Percentiles rank a stretch among this genome's conserved stretches.
These are phyloP conservation scores for Prunus fruticosa DNA, from an alignment of 306 rosid species.

Conservation along the genomic window DNA sequence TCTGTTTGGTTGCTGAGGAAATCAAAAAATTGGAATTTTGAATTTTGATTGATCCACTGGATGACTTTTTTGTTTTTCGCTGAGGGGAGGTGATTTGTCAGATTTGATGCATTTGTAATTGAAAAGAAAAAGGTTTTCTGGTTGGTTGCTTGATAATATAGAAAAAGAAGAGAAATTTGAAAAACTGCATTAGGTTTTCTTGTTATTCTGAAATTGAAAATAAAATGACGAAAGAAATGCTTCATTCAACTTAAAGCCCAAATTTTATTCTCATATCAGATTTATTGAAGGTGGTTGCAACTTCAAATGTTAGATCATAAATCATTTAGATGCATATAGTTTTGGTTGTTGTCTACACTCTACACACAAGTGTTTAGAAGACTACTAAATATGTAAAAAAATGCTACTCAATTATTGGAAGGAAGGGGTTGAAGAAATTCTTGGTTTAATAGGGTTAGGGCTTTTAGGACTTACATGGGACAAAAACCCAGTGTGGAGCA, in stretches of 20 bases:
- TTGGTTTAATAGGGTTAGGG: not conserved
- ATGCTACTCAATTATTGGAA: not conserved
- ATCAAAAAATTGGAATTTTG: not conserved
- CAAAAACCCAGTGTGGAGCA: not conserved
- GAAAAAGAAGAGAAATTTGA: too few species aligned
- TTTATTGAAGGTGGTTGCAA: not conserved
- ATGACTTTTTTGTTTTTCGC: not conserved
- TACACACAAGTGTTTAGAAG: too few species aligned
- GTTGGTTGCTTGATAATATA: not conserved
- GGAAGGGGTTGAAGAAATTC: not conserved
- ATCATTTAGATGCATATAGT: too few species aligned
- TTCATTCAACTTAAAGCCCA: not conserved
- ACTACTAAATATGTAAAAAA: not conserved
- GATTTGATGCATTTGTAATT: not conserved
- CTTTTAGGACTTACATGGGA: not conserved
- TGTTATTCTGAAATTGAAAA: not conserved
- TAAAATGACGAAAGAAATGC: not conserved
- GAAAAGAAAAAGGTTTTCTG: not conserved
- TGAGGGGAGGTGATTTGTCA: not conserved
- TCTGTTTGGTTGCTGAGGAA: not conserved
- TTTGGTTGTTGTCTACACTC: not conserved
- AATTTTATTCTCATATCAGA: not conserved
- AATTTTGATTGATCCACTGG: not conserved
- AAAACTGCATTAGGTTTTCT: not conserved
- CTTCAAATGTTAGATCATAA: not conserved